Base-by-base conservation (phyloP, 345 rosid species). In the Eucalyptus regnans region DNA sequence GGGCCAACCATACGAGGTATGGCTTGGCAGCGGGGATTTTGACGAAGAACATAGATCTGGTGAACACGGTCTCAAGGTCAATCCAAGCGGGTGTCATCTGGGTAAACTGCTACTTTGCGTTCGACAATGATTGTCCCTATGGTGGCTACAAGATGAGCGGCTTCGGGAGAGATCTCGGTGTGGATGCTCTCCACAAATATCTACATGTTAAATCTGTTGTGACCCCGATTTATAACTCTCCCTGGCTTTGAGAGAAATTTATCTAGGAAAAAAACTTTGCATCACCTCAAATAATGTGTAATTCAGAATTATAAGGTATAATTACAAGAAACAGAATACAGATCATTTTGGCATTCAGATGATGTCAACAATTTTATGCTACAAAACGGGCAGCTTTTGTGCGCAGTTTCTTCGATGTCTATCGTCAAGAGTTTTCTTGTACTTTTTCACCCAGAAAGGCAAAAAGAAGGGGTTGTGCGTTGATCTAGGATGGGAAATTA, bases 61-160 rank as follows among this genome's bases (percentile, higher is more conserved):
- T 94, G 1, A 97, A 95, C 90, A 95, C 94, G 1, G 95, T 97
- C 17, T 92, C 99, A 5, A 92, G 98, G 87, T 95, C 99, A 3
- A 91, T 96, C 83, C 89, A 94, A 37, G 97, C 96, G 0, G 98
- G 97, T 3, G 88, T 89, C 18, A 89, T 95, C 41, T 94, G 98
- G 98, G 92, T 96, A 87, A 96, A 95, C 33, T 96, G 99, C 87
- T 97, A 95, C 62, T 89, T 92, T 12, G 97, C 90, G 0, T 95
- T 96, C 33, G 97, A 96, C 43, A 43, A 76, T 2, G 99, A 95
- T 31, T 92, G 93, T 54, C 96, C 98, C 22, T 95, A 64, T 25
- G 98, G 99, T 68, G 99, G 98, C 51, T 96, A 90, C 88, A 95
- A 96, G 89, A 90, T 91, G 94, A 97, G 98, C 50, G 99, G 97